Evolutionary conservation across 148 eudicot genomes (phyloP), one percentile per base, ranked within the genome.

Genomic region (Cornus kousa): DNA sequence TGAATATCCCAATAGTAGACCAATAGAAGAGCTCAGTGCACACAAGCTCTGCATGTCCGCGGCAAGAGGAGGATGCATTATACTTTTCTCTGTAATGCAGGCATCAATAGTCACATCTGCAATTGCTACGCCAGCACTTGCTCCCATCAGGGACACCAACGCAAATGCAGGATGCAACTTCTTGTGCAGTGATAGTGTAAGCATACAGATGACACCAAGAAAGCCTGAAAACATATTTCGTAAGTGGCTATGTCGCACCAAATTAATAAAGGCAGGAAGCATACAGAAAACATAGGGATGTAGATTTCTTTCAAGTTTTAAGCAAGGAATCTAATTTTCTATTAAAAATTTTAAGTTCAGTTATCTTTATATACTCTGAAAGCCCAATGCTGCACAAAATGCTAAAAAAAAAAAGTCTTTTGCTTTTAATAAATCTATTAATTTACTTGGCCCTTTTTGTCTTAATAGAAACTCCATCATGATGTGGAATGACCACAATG

Each of bases 81-180:
- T 84, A 72, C 84, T 84, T 79, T 85, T 81, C 75, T 85, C 83
- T 3, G 87, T 81, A 55, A 85, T 81, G 73, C 84, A 85, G 37
- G 87, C 87, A 81, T 85, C 87, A 40, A 85, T 85, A 59, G 84
- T 85, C 55, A 85, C 87, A 73, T 85, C 84, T 67, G 80, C 87
- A 74, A 85, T 72, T 3, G 87, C 87, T 8, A 77, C 84, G 35
- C 82, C 84, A 65, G 84, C 74, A 75, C 82, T 79, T 22, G 66
- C 79, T 9, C 70, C 72, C 67, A 81, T 78, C 37, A 85, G 67
- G 23, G 77, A 80, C 28, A 81, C 22, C 77, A 85, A 40, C n/a
- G 84, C 87, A 69, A 76, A 32, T 67, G n/a, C 77, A 46, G 78
- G 82, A 31, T 72, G 55, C 78, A 85, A 53, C 32, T 72, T 74